Percentiles rank a stretch among this genome's conserved stretches.
phyloP scores from a whole-genome alignment of 2,329 filamentous ascomycete species.

The Neoarthrinium moseri region DNA sequence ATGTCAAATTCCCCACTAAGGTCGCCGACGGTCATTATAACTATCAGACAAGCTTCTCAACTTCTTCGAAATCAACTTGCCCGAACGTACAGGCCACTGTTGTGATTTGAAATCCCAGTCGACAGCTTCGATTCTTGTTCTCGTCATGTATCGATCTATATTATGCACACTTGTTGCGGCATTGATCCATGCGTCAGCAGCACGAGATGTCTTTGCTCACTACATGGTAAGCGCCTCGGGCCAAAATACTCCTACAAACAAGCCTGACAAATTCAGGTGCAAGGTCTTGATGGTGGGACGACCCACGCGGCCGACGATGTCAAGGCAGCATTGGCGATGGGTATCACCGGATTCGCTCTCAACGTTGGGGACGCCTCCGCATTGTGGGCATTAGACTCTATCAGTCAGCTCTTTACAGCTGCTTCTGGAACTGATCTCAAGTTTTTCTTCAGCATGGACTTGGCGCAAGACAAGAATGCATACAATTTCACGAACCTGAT shows the following conservation, averaged over 20 bases:
- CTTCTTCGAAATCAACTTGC: too few relatives aligned
- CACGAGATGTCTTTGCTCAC: slow-evolving; percentile 7
- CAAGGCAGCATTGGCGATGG: slow-evolving; percentile 25
- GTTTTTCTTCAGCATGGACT: slow-evolving; percentile 36
- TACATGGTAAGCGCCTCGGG: slow-evolving; percentile 3
- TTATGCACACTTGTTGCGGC: too few relatives aligned
- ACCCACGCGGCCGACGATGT: slow-evolving; percentile 20
- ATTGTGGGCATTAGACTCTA: slow-evolving; percentile 21
- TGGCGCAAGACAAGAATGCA: slow-evolving; percentile 23
- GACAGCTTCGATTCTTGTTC: too few relatives aligned
- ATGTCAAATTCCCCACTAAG: too few relatives aligned
- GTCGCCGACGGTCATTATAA: too few relatives aligned
- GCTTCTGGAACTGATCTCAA: slow-evolving; percentile 28
- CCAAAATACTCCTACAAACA: background rate
- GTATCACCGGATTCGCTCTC: slow-evolving; percentile 32
- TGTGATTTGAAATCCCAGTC: too few relatives aligned
- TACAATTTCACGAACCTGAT: slow-evolving; percentile 22
- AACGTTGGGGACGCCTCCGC: slow-evolving; percentile 28
- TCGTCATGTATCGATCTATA: too few relatives aligned
- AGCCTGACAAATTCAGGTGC: background rate
- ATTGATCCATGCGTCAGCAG: too few relatives aligned
- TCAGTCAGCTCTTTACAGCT: slow-evolving; percentile 29
- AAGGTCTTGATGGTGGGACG: background rate
- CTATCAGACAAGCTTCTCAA: too few relatives aligned
- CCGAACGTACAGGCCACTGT: too few relatives aligned